Evolutionary conservation across 169 alveolate species (phyloP).

Genomic region (Plasmodium billcollinsi): DNA sequence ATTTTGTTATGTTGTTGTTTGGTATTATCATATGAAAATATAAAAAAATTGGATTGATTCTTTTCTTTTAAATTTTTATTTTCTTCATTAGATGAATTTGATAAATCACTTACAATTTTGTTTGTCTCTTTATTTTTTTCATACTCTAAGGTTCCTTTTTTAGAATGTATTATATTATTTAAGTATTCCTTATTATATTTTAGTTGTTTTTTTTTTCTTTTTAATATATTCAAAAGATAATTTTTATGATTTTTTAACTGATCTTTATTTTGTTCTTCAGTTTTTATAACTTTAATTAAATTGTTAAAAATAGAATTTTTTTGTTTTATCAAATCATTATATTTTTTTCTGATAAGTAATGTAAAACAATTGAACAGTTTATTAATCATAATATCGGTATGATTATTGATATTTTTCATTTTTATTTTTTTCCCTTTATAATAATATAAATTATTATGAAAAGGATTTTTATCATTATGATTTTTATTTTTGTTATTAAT

Average conservation of each 20-base stretch:
- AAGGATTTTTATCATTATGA: neutral
- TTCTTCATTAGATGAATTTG: too few relatives aligned
- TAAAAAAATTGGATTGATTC: neutral
- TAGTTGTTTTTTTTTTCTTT: conserved; percentile 52
- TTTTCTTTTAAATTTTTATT: neutral
- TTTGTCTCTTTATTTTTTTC: too few relatives aligned
- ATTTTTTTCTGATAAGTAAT: conserved; percentile 17
- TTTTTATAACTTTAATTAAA: conserved; percentile 55
- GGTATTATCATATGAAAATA: too few relatives aligned
- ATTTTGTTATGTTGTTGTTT: too few relatives aligned
- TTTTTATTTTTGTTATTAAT: conserved; percentile 23
- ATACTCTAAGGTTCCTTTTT: neutral
- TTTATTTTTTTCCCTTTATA: conserved; percentile 20
- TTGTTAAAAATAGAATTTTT: conserved; percentile 36
- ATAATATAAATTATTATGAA: neutral
- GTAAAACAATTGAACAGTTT: conserved; percentile 40
- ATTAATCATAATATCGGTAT: conserved; percentile 25
- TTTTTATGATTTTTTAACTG: conserved; percentile 44
- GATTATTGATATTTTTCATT: conserved; percentile 23
- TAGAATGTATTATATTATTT: conserved; percentile 35
- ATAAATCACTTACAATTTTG: too few relatives aligned
- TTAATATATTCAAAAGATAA: conserved; percentile 29
- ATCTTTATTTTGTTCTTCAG: conserved; percentile 60
- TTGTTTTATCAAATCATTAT: conserved; percentile 33
- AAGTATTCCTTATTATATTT: conserved; percentile 24